These are phyloP conservation scores for Nakazawaea anatomiae DNA, from an alignment of 805 yeast species.

Conservation along the genomic window DNA sequence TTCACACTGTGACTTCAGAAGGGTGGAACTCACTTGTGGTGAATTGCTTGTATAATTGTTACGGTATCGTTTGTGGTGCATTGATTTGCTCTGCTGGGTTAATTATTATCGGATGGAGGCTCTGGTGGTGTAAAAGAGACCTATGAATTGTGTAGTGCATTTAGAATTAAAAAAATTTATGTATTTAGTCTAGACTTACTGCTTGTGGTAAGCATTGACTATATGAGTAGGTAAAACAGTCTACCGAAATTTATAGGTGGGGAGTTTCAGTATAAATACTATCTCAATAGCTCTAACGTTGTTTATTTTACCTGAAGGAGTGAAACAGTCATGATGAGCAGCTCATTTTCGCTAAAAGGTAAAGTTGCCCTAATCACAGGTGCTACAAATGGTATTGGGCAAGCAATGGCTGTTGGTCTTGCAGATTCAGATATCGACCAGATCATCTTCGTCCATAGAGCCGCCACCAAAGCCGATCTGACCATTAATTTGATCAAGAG, in stretches of 20 bases:
- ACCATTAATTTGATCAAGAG: constrained; percentile 22
- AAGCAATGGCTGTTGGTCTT: constrained; percentile 42
- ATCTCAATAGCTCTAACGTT: too few relatives aligned
- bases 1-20: not conserved
- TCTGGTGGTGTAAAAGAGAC: constrained; percentile 10
- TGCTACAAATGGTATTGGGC: constrained; percentile 57
- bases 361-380: constrained; percentile 45
- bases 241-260: not conserved
- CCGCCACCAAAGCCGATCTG: constrained; percentile 22
- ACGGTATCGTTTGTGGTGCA: not conserved
- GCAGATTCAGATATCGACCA: constrained; percentile 43
- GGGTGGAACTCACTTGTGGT: constrained; percentile 5
- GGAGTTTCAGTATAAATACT: not conserved
- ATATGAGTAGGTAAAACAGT: too few relatives aligned
- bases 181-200: too few relatives aligned
- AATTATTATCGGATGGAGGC: constrained; percentile 11
- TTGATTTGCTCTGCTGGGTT: not conserved
- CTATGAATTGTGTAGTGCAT: not conserved
- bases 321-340: not conserved
- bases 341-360: constrained; percentile 32
- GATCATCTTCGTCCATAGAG: constrained; percentile 32
- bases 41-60: constrained; percentile 11
- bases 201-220: too few relatives aligned
- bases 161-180: not conserved
- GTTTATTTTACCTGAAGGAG: too few relatives aligned